phyloP scores from a whole-genome alignment of 1,284 basidiomycete genomes.

The Naganishia cerealis region DNA sequence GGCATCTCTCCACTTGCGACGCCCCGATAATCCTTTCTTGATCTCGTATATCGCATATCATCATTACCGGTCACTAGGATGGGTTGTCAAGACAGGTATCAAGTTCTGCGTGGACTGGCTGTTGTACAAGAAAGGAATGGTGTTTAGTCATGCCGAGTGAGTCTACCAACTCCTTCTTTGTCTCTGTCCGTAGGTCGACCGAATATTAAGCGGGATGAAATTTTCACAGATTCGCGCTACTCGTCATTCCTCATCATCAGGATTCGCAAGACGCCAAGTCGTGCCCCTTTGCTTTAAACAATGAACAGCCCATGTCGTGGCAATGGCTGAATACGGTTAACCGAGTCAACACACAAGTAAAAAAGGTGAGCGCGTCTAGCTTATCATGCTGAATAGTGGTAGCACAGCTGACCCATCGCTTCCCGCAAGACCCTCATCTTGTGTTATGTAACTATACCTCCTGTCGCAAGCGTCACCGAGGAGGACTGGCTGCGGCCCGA shows the following conservation, averaged over 20 bases:
- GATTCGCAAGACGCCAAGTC: conserved; percentile 68
- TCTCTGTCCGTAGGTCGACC: conserved; percentile 17
- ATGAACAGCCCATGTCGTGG: conserved; percentile 73
- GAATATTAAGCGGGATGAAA: background rate
- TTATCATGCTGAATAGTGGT: background rate
- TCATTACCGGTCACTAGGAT: conserved; percentile 94
- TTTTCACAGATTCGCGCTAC: conserved; percentile 74
- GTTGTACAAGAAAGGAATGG: conserved; percentile 90
- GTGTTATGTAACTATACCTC: conserved; percentile 85
- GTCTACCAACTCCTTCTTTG: conserved; percentile 44
- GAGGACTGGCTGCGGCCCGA: conserved; percentile 66
- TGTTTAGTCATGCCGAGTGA: conserved; percentile 93
- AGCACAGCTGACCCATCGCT: conserved; percentile 9
- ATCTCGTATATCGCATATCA: conserved; percentile 89
- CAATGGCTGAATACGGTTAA: conserved; percentile 96
- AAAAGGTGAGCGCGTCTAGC: conserved; percentile 66
- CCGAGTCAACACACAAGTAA: conserved; percentile 93
- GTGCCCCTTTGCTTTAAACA: conserved; percentile 62
- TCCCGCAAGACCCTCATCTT: conserved; percentile 74
- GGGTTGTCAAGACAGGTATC: conserved; percentile 92
- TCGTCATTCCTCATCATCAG: conserved; percentile 85
- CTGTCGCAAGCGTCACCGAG: conserved; percentile 49
- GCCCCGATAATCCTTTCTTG: conserved; percentile 84
- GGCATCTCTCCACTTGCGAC: conserved; percentile 27
- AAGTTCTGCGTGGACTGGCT: conserved; percentile 97